A percentile compares a stretch with the other conserved stretches of the same genome.
These are phyloP conservation scores for Odonthalia washingtoniensis DNA, from an alignment of 31 red algal species.

Conservation along the genomic window DNA sequence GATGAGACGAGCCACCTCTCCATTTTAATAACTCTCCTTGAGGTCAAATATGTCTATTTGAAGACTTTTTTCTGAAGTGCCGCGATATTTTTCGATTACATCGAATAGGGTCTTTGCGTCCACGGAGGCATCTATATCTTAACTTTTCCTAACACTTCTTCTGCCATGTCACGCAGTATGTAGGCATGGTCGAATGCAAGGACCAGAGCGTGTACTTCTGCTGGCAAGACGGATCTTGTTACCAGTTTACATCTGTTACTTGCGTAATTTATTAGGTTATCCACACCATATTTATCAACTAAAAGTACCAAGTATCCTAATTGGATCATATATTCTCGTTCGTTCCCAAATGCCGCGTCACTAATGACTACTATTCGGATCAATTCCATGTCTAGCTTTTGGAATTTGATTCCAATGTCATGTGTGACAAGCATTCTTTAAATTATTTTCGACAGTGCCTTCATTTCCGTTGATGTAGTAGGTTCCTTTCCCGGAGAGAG, in stretches of 20 bases:
- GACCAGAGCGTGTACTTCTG: too few relatives aligned
- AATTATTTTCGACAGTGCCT: too few relatives aligned
- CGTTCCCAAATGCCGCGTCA: background rate
- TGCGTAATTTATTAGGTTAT: background rate
- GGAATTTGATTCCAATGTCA: too few relatives aligned
- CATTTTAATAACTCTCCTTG: background rate
- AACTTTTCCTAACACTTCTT: background rate
- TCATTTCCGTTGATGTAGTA: too few relatives aligned
- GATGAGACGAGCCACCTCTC: too few relatives aligned
- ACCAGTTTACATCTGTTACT: background rate
- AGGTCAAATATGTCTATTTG: background rate
- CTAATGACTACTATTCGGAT: background rate
- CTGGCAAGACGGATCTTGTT: background rate
- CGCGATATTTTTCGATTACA: background rate
- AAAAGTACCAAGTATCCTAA: background rate
- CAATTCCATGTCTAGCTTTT: background rate
- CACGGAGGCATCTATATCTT: background rate
- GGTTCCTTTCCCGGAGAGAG: too few relatives aligned
- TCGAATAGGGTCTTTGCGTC: background rate
- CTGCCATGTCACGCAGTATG: background rate
- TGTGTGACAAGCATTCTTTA: too few relatives aligned
- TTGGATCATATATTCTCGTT: background rate
- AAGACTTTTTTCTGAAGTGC: background rate
- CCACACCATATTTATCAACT: background rate
- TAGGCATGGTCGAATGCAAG: background rate